A percentile compares a stretch with the other conserved stretches of the same genome.
These are phyloP conservation scores for Fusarium coffeatum DNA, from an alignment of 2,329 filamentous ascomycete species.

Conservation along the genomic window DNA sequence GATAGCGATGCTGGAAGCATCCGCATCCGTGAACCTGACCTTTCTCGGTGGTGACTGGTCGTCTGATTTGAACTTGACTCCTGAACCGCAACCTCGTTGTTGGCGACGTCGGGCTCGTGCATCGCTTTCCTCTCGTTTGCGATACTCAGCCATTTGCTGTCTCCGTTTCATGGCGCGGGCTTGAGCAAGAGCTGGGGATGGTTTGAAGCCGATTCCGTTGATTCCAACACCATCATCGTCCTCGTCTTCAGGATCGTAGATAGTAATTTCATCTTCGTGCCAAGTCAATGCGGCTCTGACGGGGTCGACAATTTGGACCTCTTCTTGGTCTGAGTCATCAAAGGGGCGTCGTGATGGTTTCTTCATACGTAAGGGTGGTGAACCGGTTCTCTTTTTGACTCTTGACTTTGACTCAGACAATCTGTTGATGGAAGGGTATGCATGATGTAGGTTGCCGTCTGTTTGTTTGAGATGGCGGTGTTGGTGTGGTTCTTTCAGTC, in stretches of 20 bases:
- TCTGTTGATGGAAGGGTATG: slow-evolving; percentile 55
- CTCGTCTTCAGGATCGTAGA: slow-evolving; percentile 72
- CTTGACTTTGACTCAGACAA: slow-evolving; percentile 55
- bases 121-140: slow-evolving; percentile 69
- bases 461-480: slow-evolving; percentile 26
- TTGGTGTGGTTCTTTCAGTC: slow-evolving; percentile 12
- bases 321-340: slow-evolving; percentile 49
- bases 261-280: slow-evolving; percentile 75
- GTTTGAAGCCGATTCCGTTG: slow-evolving; percentile 75
- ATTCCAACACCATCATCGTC: slow-evolving; percentile 76
- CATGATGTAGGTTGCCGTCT: slow-evolving; percentile 45
- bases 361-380: slow-evolving; percentile 53
- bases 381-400: slow-evolving; percentile 51
- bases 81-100: slow-evolving; percentile 56
- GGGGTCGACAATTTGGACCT: slow-evolving; percentile 60
- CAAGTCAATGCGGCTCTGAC: slow-evolving; percentile 71
- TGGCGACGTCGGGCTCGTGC: slow-evolving; percentile 67
- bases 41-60: slow-evolving; percentile 45
- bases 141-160: slow-evolving; percentile 72
- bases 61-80: slow-evolving; percentile 40
- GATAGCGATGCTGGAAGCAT: slow-evolving; percentile 49
- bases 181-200: slow-evolving; percentile 70
- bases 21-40: slow-evolving; percentile 57
- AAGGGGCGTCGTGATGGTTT: slow-evolving; percentile 33
- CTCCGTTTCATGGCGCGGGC: slow-evolving; percentile 66